Conservation (phyloP, 371 early-diverging fungal species). For the Phascolomyces articulosus region DNA sequence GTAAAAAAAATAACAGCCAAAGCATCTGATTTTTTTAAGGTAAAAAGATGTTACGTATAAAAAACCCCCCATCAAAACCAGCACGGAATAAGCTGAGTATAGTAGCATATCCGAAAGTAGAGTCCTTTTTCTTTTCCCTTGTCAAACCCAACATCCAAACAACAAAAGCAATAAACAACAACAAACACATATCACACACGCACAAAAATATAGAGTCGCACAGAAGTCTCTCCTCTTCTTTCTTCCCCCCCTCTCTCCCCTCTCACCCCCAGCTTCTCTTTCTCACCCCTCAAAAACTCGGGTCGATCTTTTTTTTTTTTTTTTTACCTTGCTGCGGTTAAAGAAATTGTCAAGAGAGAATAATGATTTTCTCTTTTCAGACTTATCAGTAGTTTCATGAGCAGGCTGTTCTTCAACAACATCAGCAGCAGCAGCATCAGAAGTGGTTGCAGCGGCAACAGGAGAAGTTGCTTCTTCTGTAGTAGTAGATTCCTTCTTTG, state of each 20-base stretch:
- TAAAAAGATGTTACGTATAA: no score
- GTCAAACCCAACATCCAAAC: background rate
- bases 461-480: background rate
- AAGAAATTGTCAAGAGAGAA: background rate
- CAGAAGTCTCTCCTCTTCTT: background rate
- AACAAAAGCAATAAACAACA: no score
- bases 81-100: no score
- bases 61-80: no score
- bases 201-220: background rate
- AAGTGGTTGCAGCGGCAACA: background rate
- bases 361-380: slow-evolving; percentile 2
- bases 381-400: background rate
- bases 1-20: no score
- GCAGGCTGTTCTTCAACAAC: background rate
- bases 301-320: background rate
- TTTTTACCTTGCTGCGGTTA: slow-evolving; percentile 5
- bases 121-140: background rate
- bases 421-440: background rate
- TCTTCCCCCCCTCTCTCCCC: background rate
- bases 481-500: background rate
- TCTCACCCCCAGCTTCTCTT: background rate
- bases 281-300: background rate
- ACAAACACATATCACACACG: background rate
- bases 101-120: no score
- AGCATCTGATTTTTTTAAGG: no score